Base-by-base conservation (phyloP, 495 filamentous ascomycete species). In the Thozetella sp. region DNA sequence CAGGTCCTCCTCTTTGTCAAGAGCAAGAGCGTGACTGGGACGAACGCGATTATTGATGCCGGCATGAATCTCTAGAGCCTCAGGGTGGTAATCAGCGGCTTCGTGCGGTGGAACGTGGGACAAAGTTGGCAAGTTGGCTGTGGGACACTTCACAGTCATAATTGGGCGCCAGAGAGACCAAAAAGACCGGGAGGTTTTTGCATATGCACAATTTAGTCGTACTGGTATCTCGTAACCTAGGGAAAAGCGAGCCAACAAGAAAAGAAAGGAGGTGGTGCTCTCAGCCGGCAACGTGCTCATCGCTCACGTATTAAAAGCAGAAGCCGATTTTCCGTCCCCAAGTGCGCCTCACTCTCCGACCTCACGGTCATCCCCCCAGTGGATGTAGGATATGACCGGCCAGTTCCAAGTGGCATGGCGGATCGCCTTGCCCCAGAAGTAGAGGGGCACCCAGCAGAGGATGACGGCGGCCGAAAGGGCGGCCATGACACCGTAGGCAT, bases 401-500 rank as follows among this genome's bases (percentile, higher is more conserved):
- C 82, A 85, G 24, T 71, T 53, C 75, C 78, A 80, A 6, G 76
- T 77, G 13, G 60, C 64, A 55, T 76, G 70, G 3, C 81, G 71
- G 20, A 86, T 72, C 34, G 30, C 26, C 66, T 81, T 81, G 6
- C 82, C 83, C 69, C 70, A 84, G 55, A 80, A 54, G 65, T 74
- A 84, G 17, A 85, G 67, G 2, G 78, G 76, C 25, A 80, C 65
- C 62, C 65, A 71, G 43, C 74, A 57, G 1, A 80, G 48, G 6
- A 84, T 62, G 46, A 80, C 62, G 6, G 58, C 64, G 0, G 74
- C 75, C 37, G 76, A 66, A 40, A 84, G 82, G 23, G 75, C 77
- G 1, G 80, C 83, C 81, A 85, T 85, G 37, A 75, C 67, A 11
- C 83, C 80, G 61, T 79, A 85, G 10, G 82, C 80, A 58, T 75